Evolutionary conservation across 1,284 basidiomycete genomes (phyloP).

Genomic region (Agroathelia rolfsii): DNA sequence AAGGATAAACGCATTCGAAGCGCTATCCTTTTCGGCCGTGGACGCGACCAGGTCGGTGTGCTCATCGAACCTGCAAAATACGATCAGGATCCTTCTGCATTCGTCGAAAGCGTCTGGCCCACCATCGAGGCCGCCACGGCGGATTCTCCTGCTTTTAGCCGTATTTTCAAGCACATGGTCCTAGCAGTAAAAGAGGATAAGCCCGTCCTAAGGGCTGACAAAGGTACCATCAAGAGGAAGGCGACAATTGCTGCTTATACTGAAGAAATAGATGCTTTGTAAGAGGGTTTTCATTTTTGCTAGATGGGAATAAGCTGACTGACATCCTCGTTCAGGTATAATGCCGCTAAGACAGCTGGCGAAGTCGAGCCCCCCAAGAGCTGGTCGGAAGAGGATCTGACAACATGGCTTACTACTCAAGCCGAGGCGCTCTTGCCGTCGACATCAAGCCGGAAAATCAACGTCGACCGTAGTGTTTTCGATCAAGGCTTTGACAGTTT

Average conservation of each 20-base stretch:
- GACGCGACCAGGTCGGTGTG: slow-evolving; percentile 27
- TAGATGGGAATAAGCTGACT: slow-evolving; percentile 1
- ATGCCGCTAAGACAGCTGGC: slow-evolving; percentile 7
- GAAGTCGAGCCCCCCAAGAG: slow-evolving; percentile 16
- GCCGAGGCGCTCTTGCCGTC: too few species aligned
- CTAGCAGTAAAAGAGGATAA: slow-evolving; percentile 17
- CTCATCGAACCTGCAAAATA: slow-evolving; percentile 33
- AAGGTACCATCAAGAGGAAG: slow-evolving; percentile 20
- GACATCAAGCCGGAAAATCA: slow-evolving; percentile 11
- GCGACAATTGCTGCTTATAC: slow-evolving; percentile 18
- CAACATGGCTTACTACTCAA: slow-evolving; percentile 16
- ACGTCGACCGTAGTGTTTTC: slow-evolving; percentile 16
- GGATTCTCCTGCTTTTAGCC: slow-evolving; percentile 21
- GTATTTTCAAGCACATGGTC: slow-evolving; percentile 25
- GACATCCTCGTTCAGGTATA: slow-evolving; percentile 1
- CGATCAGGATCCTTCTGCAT: slow-evolving; percentile 35
- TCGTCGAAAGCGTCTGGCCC: slow-evolving; percentile 19
- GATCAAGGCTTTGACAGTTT: slow-evolving; percentile 13
- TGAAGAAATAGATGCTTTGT: slow-evolving; percentile 18
- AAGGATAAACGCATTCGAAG: slow-evolving; percentile 18
- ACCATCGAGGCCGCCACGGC: slow-evolving; percentile 24
- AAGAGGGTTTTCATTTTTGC: slow-evolving; percentile 4
- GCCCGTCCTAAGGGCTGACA: slow-evolving; percentile 17
- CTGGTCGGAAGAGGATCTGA: slow-evolving; percentile 21
- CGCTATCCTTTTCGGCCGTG: slow-evolving; percentile 30